These are phyloP conservation scores for Stephanodiscus triporus DNA, from an alignment of 108 stramenopile species.

Conservation along the genomic window DNA sequence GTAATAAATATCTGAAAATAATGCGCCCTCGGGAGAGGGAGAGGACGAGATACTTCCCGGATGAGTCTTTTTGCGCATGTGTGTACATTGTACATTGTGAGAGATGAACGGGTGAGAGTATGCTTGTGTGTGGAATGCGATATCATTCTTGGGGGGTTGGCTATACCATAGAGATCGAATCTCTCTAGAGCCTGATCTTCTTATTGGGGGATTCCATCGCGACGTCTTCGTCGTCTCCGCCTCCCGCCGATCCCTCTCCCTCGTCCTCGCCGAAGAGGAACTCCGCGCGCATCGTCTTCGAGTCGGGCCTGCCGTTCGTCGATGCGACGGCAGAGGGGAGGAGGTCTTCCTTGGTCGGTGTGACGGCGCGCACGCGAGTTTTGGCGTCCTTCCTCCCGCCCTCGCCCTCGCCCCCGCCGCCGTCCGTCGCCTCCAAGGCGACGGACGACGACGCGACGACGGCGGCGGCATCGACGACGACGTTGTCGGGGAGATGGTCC, in stretches of 20 bases:
- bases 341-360: constrained; percentile 6
- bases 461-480: neutral
- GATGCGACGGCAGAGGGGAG: neutral
- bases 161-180: too few relatives aligned
- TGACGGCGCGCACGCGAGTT: constrained; percentile 4
- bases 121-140: neutral
- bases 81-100: neutral
- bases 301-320: neutral
- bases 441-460: neutral
- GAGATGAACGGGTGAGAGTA: too few relatives aligned
- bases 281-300: neutral
- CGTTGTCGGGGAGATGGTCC: neutral
- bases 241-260: neutral
- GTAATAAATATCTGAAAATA: too few relatives aligned
- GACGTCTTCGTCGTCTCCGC: neutral
- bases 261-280: neutral
- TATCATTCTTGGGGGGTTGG: neutral
- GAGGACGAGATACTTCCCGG: too few relatives aligned
- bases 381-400: neutral
- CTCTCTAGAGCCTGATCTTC: neutral
- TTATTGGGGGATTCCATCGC: neutral
- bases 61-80: too few relatives aligned
- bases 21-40: too few relatives aligned
- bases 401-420: too few relatives aligned
- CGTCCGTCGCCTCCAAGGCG: too few relatives aligned